Evolutionary conservation across 306 rosid genomes (phyloP).

Genomic region (Quercus engelmannii): DNA sequence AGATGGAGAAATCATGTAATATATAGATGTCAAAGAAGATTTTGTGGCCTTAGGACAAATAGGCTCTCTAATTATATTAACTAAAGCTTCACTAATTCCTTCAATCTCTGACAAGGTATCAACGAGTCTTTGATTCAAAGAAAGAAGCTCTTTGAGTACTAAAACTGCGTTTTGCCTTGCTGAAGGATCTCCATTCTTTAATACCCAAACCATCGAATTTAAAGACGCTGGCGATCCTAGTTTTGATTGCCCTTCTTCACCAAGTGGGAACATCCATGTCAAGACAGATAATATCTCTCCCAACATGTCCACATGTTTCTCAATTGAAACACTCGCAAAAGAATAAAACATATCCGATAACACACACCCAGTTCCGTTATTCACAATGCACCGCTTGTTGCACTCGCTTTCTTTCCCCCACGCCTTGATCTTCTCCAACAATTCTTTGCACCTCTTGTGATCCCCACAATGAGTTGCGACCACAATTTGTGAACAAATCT

Average conservation of each 20-base stretch:
- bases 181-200: constrained; percentile 47
- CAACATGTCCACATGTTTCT: constrained; percentile 27
- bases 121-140: constrained; percentile 22
- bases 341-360: constrained; percentile 43
- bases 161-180: constrained; percentile 51
- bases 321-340: constrained; percentile 39
- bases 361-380: constrained; percentile 36
- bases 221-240: constrained; percentile 48
- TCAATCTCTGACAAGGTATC: constrained; percentile 36
- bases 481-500: constrained; percentile 34
- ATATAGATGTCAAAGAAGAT: constrained; percentile 56
- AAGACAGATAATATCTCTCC: constrained; percentile 52
- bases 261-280: constrained; percentile 48
- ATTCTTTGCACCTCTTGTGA: constrained; percentile 30
- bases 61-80: constrained; percentile 45
- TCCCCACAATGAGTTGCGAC: constrained; percentile 35
- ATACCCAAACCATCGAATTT: constrained; percentile 41
- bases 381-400: constrained; percentile 50
- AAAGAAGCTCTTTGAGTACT: constrained; percentile 51
- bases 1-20: constrained; percentile 45
- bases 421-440: constrained; percentile 50
- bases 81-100: constrained; percentile 57
- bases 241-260: constrained; percentile 35
- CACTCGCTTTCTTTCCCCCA: constrained; percentile 90
- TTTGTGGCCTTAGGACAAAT: constrained; percentile 45